Evolutionary conservation across 371 early-diverging fungal species (phyloP), one percentile per base, ranked within the genome.

Genomic region (Coemansia sp.): DNA sequence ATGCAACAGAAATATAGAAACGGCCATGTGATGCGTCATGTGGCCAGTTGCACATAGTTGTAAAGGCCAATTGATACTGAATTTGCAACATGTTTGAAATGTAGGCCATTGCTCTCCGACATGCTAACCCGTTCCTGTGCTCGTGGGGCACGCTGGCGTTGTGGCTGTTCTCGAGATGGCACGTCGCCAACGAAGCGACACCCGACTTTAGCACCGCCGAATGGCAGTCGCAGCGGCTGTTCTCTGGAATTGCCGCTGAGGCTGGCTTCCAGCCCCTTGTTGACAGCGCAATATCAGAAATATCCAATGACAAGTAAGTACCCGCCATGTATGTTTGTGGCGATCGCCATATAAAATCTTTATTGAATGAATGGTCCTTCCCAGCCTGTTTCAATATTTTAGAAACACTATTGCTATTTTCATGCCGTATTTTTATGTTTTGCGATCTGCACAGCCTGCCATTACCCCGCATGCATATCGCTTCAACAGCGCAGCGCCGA

Each of bases 261-360:
- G 19, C 55, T 17, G 51, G 21, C 26, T 62, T 66, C 17, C 53
- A 64, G 55, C 40, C 44, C n/a, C 56, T 66, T 8, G 36, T 63
- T 51, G 54, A 51, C 9, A 41, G 32, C 6, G 66, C 58, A 3
- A 21, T 61, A 21, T 46, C 66, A 1, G 60, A 58, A 13, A 36
- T 76, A 58, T 58, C 77, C 53, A 68, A 65, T 49, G 77, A 76
- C 66, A 76, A 58, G 77, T 76, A 76, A 72, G 77, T 72, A 58
- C 28, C 21, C 49, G 21, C 8, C 21, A 48, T 17, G 17, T 17
- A 17, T 8, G 49, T 48, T 56, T 56, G 29, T 29, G 56, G 17
- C 15, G 56, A 56, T 56, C 8, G 36, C 56, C 36, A 29, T 56
- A 56, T 56, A 29, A 32, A 56, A 28, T 29, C 26, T 17, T 5